Conservation (phyloP, 202 grass and related monocot species). For the Cymbopogon flexuosus region DNA sequence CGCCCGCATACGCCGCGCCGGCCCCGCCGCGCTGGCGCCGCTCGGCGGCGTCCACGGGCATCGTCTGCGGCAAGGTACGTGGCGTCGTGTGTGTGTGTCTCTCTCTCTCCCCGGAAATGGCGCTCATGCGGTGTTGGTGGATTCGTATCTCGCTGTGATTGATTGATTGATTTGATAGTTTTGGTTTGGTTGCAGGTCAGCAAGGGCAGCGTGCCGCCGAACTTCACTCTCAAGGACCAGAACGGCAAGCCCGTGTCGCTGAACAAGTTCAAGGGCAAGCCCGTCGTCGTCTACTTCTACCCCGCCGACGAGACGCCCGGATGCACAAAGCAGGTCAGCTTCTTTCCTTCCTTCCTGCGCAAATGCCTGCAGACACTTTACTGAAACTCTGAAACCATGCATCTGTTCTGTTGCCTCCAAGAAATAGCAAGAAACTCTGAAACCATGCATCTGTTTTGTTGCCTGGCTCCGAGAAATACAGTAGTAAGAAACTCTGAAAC, state of each 20-base stretch:
- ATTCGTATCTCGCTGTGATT: neutral
- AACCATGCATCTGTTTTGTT: neutral
- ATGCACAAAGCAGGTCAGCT: conserved; percentile 79
- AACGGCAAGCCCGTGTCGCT: conserved; percentile 72
- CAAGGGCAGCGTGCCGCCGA: conserved; percentile 61
- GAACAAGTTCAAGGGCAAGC: conserved; percentile 90
- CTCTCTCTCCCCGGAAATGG: no score
- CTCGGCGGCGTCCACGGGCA: conserved; percentile 14
- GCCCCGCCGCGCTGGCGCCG: conserved; percentile 20
- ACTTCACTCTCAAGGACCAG: conserved; percentile 83
- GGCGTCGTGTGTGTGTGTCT: no score
- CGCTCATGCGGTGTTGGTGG: neutral
- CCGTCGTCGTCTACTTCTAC: conserved; percentile 86
- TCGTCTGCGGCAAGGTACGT: conserved; percentile 45
- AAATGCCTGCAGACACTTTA: neutral
- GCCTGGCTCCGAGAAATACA: neutral
- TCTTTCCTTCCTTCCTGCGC: neutral
- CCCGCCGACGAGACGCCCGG: conserved; percentile 88
- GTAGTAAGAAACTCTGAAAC: neutral
- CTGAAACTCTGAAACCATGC: neutral
- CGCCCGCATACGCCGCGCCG: neutral
- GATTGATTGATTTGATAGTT: neutral
- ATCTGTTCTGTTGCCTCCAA: neutral
- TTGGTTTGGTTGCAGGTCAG: conserved; percentile 36
- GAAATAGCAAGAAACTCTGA: neutral